These are phyloP conservation scores for Cercospora sp. DNA, from an alignment of 2,329 filamentous ascomycete species.

Conservation along the genomic window DNA sequence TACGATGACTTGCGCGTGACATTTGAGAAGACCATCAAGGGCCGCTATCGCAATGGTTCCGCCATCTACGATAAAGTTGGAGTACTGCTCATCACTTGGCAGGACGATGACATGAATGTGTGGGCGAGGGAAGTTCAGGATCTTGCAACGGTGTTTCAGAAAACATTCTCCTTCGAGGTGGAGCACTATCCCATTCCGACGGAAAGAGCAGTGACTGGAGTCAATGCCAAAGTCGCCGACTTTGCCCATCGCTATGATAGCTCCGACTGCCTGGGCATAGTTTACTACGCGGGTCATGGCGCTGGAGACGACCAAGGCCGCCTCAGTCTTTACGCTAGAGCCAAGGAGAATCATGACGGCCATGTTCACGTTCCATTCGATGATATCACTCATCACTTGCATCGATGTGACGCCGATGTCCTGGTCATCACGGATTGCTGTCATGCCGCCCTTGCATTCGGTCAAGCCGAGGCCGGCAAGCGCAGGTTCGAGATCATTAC, in stretches of 20 bases:
- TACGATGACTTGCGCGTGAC: constrained; percentile 8
- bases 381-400: constrained; percentile 6
- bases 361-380: constrained; percentile 14
- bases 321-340: constrained; percentile 8
- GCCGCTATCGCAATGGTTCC: constrained; percentile 12
- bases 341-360: constrained; percentile 1
- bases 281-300: constrained; percentile 21
- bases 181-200: constrained; percentile 14
- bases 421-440: constrained; percentile 17
- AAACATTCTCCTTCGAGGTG: constrained; percentile 9
- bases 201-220: constrained; percentile 2
- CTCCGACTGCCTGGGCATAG: constrained; percentile 7
- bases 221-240: constrained; percentile 6
- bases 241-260: constrained; percentile 15
- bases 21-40: constrained; percentile 10
- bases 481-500: constrained; percentile 18
- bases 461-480: constrained; percentile 10
- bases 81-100: constrained; percentile 15
- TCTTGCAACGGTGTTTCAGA: constrained; percentile 9
- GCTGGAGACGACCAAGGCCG: neutral
- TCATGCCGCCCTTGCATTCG: constrained; percentile 14
- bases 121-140: constrained; percentile 2
- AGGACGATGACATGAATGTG: constrained; percentile 13
- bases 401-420: constrained; percentile 14
- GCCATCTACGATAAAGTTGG: constrained; percentile 14